phyloP scores from a whole-genome alignment of 169 alveolate genomes.

The Plasmodium vivax region DNA sequence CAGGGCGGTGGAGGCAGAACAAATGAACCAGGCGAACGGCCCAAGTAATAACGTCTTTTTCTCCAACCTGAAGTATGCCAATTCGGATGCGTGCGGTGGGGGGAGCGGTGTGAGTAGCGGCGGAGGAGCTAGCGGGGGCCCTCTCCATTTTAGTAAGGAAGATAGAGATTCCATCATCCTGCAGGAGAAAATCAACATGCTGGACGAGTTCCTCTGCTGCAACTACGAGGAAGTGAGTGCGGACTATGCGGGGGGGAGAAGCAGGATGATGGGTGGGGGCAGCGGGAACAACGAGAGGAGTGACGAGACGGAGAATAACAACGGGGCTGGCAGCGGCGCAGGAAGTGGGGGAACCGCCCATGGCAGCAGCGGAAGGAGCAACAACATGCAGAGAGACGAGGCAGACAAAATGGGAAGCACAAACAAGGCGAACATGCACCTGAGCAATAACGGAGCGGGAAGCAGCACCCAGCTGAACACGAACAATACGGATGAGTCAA shows the following conservation, averaged over 20 bases:
- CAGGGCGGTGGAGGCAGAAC: not conserved
- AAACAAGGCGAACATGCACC: not conserved
- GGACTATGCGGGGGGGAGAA: not conserved
- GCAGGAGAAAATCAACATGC: conserved; percentile 1
- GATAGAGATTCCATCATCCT: not conserved
- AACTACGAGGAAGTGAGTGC: not conserved
- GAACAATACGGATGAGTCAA: conserved; percentile 32
- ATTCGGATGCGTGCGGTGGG: not conserved
- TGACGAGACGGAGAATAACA: not conserved
- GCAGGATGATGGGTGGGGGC: not conserved
- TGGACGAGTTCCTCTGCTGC: not conserved
- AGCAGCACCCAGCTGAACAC: conserved; percentile 37
- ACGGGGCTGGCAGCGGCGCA: not conserved
- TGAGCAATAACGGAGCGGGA: conserved; percentile 8
- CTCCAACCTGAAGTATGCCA: not conserved
- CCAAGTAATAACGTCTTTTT: not conserved
- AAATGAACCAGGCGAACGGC: not conserved
- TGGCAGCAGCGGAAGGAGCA: not conserved
- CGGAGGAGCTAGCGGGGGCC: not conserved
- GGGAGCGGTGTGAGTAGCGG: no score
- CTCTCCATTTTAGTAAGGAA: not conserved
- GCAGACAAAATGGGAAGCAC: conserved; percentile 13
- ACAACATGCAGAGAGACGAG: not conserved
- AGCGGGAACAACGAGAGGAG: not conserved
- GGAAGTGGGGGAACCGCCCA: not conserved